Evolutionary conservation across 208 protist genomes (phyloP).

Genomic region (Leishmania braziliensis): DNA sequence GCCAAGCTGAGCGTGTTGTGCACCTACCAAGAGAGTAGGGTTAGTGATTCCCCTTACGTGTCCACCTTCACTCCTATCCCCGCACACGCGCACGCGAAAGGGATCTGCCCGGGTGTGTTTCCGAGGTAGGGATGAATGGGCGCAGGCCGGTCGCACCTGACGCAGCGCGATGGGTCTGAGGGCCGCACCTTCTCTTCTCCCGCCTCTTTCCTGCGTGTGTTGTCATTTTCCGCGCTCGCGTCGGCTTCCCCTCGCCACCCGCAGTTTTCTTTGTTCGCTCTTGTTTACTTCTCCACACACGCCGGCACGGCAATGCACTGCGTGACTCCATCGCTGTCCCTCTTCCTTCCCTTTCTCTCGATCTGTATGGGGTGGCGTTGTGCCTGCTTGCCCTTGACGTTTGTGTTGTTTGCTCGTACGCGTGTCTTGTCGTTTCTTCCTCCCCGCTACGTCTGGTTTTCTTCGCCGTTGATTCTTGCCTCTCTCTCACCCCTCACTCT

Average conservation of each 20-base stretch:
- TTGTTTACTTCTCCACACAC: not conserved
- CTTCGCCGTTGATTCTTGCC: not conserved
- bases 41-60: not conserved
- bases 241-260: not conserved
- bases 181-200: not conserved
- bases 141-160: not conserved
- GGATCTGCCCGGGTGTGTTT: too few species aligned
- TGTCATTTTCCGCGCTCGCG: not conserved
- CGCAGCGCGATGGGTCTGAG: not conserved
- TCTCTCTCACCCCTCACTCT: not conserved
- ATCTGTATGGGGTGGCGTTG: not conserved
- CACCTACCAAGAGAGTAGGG: not conserved
- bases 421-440: not conserved
- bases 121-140: not conserved
- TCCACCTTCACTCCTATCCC: not conserved
- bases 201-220: not conserved
- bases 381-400: not conserved
- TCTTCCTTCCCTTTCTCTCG: not conserved
- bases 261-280: not conserved
- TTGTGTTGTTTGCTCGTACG: not conserved
- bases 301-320: too few species aligned
- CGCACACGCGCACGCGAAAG: not conserved
- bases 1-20: slow-evolving; percentile 6
- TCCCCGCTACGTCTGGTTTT: not conserved
- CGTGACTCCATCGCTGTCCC: too few species aligned